Base-by-base conservation (phyloP, 2,329 filamentous ascomycete genomes). In the Aschersonia sp. region DNA sequence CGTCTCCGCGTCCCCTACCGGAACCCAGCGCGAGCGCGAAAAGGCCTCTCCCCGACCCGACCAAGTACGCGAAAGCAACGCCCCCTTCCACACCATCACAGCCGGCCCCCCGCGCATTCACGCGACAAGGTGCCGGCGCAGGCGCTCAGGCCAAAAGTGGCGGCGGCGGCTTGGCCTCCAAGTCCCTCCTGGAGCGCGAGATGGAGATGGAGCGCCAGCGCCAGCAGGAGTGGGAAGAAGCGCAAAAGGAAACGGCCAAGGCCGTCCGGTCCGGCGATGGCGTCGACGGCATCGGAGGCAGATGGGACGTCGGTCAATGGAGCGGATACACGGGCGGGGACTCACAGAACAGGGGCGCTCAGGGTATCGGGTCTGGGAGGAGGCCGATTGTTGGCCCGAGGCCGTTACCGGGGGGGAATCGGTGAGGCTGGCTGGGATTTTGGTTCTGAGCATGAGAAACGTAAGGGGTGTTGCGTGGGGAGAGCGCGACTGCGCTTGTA, bases 301-400 rank as follows among this genome's bases (percentile, higher is more conserved):
- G 84, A 12, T 89, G 84, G 84, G 84, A 89, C 55, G 80, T 87
- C 9, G 77, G 80, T 48, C 84, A 88, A 65, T 87, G 85, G 77
- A 70, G 70, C 52, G 84, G 85, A 0, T 89, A 76, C 58, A 84
- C 82, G 20, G 84, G 85, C 3, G 85, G 85, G 1, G 85, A 89
- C 61, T 76, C 73, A 52, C 80, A 87, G 70, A 89, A 88, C 58
- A 74, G 73, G 51, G 82, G 81, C 1, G 61, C 60, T 3, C 70
- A 78, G 52, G 82, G 82, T 2, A 84, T 83, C 51, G 83, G 85
- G 41, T 79, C 81, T 1, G 81, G 81, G 0, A 71, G 82, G 59
- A 75, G 85, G 59, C 84, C 85, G 68, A 89, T 91, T 62, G 80
- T 86, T n/a, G 85, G 85, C 9, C 85, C 85, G 0, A 71, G 84